Base-by-base conservation (phyloP, 176 grass and related monocot genomes). In the Hsuehochloa calcarea region DNA sequence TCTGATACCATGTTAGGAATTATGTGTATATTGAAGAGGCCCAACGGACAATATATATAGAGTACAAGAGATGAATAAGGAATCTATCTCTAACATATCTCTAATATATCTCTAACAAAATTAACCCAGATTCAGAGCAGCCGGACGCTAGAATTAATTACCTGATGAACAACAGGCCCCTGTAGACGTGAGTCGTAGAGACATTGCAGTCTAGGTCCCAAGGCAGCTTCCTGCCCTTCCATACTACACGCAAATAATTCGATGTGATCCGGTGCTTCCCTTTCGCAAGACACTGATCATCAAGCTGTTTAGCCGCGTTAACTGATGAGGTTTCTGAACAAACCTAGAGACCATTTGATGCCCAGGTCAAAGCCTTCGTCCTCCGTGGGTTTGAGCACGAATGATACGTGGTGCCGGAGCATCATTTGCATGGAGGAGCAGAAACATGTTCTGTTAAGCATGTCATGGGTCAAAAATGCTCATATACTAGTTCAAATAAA, bases 361-460 rank as follows among this genome's bases (percentile, higher is more conserved):
- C 91, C 93, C n/a, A 93, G 27, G 25, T 93, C 91, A 39, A 98
- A 85, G 62, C 91, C 89, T 52, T 84, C 80, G 25, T 87, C 66
- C 11, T 43, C 25, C 47, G 87, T 65, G 5, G 93, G 93, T 62
- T 87, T 93, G 22, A 95, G 79, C 80, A 92, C 76, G 60, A 98
- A 78, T 4, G 85, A 87, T 13, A 98, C 83, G 1, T 89, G 82
- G 88, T 92, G 68, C 50, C 43, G 67, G 17, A 90, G 19, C 91
- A 98, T 87, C 51, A 89, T 13, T 13, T 38, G 64, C 54, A 4
- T 91, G 77, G 16, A 98, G 71, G 0, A 90, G 63, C 66, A 80
- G 14, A 12, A 93, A 80, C 54, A 50, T 47, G 74, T 80, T 90
- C 93, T 95, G 71, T 20, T 46, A 75, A 22, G 19, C 58, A 80